Evolutionary conservation across 2,329 filamentous ascomycete genomes (phyloP), one percentile per base, ranked within the genome.

Genomic region (Scopulariopsis brevicaulis): DNA sequence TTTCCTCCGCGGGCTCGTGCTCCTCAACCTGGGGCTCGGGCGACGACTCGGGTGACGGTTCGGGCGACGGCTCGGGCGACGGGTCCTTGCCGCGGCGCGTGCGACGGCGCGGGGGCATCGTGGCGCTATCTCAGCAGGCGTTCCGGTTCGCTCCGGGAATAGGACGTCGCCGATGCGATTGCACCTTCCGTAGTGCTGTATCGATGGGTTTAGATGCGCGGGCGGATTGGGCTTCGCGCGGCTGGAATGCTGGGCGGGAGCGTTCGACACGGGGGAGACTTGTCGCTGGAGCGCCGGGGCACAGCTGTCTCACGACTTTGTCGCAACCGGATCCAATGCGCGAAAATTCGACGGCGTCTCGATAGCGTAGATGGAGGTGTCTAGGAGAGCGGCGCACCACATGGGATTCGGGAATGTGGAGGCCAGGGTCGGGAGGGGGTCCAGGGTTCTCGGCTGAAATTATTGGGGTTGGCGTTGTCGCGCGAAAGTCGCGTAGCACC

Each of bases 71-170:
- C 28, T 46, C 22, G 20, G 56, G 56, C 8, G 56, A 97, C 0
- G 93, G 93, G 65, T 99, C 94, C 59, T 83, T 87, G 56, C 90
- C 83, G 32, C 90, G 84, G 54, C 86, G 82, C 53, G 86, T 88
- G 66, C 88, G 96, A 57, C 87, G 83, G 64, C 82, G 80, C 5
- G 89, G 86, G 67, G 84, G 78, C 68, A 77, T 77, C 55, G 56
- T 54, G 15, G 20, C 24, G 54, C 15, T 50, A n/a, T 18, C 34
- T 48, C 32, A 46, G 32, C 28, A 50, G 32, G 32, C 22, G 46
- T 50, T 6, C 24, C 40, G 40, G 40, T 50, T 24, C 24, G 40
- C 40, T 8, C 24, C 53, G 18, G 18, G 32, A 54, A 25, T 48
- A 1, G 35, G 22, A 50, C 46, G 46, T 22, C 14, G 20, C 46